phyloP scores from a whole-genome alignment of 2,329 filamentous ascomycete species.

The Penicillium sp. region DNA sequence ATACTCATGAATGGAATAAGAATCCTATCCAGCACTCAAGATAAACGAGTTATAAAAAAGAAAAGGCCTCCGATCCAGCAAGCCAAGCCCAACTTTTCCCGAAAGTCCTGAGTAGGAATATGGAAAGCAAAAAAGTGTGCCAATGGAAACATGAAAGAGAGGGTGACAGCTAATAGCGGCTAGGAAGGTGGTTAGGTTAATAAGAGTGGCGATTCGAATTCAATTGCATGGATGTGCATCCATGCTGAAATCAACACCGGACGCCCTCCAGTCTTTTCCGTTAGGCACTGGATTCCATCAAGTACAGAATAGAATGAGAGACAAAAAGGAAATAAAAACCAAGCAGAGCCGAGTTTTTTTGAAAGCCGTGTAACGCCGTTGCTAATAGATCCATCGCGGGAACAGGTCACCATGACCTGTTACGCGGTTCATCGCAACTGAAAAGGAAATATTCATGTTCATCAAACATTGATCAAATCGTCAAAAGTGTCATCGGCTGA shows the following conservation, averaged over 20 bases:
- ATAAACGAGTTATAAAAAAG: background rate
- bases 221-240: background rate
- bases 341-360: background rate
- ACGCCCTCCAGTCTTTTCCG: slow-evolving; percentile 13
- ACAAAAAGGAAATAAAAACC: background rate
- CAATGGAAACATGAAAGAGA: background rate
- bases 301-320: background rate
- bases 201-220: background rate
- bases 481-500: slow-evolving; percentile 35
- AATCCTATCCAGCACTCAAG: background rate
- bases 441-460: background rate
- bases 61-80: background rate
- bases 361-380: background rate
- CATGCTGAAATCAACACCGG: slow-evolving; percentile 8
- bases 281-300: slow-evolving; percentile 10
- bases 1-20: background rate
- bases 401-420: background rate
- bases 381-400: background rate
- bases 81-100: background rate
- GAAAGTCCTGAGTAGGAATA: background rate
- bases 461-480: slow-evolving; percentile 35
- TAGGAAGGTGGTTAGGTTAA: background rate
- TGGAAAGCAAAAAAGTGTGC: background rate
- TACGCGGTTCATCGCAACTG: background rate
- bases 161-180: background rate